phyloP scores from a whole-genome alignment of 306 rosid genomes.

The Crataegus laevigata region DNA sequence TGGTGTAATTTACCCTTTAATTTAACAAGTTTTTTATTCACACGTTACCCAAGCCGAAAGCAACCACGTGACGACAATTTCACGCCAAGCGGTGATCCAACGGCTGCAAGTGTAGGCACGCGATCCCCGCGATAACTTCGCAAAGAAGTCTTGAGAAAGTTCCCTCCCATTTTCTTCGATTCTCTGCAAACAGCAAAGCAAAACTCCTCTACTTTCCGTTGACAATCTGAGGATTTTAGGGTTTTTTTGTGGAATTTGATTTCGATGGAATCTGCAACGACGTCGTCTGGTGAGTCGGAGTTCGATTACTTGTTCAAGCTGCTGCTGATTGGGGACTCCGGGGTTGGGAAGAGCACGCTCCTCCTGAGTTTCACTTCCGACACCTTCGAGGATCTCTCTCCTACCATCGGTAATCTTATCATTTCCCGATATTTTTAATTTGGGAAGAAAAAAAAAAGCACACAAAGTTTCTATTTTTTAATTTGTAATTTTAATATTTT shows the following conservation, averaged over 20 bases:
- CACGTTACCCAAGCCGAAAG: not conserved
- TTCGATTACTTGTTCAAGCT: slow-evolving; percentile 80
- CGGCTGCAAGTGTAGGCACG: not conserved
- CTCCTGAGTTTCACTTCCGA: slow-evolving; percentile 63
- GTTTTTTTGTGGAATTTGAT: not conserved
- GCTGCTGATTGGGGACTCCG: slow-evolving; percentile 74
- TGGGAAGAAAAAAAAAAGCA: no score
- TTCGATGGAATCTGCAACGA: slow-evolving; percentile 47
- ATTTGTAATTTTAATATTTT: not conserved
- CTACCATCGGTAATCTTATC: slow-evolving; percentile 55
- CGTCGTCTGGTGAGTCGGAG: slow-evolving; percentile 45
- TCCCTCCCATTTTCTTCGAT: not conserved
- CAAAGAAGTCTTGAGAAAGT: slow-evolving; percentile 1
- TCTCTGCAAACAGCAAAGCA: not conserved
- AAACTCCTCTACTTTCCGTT: not conserved
- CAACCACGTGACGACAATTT: not conserved
- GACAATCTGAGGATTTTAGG: not conserved
- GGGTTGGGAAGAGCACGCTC: slow-evolving; percentile 79
- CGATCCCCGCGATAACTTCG: not conserved
- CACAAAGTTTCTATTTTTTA: not conserved
- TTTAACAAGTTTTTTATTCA: no score
- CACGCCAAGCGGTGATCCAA: not conserved
- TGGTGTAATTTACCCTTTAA: no score
- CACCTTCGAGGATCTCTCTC: slow-evolving; percentile 72
- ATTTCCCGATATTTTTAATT: no score